Conservation (phyloP, 176 grass and related monocot genomes). For the Oryza meridionalis region DNA sequence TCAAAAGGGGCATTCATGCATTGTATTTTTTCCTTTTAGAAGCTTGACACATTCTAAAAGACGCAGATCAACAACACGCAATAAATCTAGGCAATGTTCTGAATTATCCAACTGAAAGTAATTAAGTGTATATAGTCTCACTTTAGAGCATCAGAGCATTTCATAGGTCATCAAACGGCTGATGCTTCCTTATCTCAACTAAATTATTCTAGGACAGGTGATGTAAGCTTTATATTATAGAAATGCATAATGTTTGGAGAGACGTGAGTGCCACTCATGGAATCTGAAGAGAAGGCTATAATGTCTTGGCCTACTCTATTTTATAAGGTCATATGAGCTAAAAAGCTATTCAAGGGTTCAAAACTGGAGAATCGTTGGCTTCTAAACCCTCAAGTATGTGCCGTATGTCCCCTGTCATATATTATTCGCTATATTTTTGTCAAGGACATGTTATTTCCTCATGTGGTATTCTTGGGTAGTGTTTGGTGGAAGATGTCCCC, state of each 20-base stretch:
- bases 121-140: neutral
- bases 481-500: neutral
- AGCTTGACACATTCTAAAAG: neutral
- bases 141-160: neutral
- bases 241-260: conserved; percentile 33
- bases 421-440: neutral
- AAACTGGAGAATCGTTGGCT: neutral
- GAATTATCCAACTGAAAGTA: neutral
- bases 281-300: conserved; percentile 12
- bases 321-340: neutral
- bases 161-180: neutral
- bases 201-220: conserved; percentile 8
- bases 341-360: conserved; percentile 24
- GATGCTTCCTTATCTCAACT: conserved; percentile 18
- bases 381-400: conserved; percentile 24
- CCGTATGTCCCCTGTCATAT: conserved; percentile 1
- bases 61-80: neutral
- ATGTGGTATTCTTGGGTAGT: neutral
- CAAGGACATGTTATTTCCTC: neutral
- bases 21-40: neutral
- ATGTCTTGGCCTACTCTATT: neutral
- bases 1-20: conserved; percentile 3
- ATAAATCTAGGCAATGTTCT: neutral
- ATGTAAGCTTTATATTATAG: conserved; percentile 39
- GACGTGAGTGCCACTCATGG: conserved; percentile 41